Base-by-base conservation (phyloP, 139 green algal genomes). In the Chlorella sp. region DNA sequence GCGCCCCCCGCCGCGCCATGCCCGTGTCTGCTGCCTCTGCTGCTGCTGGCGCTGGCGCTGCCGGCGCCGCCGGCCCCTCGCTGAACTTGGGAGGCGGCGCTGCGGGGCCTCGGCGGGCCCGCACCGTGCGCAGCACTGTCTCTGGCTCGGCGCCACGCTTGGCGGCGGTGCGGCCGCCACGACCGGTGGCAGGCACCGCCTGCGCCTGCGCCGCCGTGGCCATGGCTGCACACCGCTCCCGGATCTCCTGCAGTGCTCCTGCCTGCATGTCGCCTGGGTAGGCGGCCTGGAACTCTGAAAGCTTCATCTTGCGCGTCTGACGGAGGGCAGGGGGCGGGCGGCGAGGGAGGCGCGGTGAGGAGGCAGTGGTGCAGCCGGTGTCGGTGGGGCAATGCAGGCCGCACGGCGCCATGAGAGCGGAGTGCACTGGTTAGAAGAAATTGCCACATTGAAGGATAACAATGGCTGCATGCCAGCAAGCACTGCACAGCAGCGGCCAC, bases 201-300 rank as follows among this genome's bases (percentile, higher is more conserved):
- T 61, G 37, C 14, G 79, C 73, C 30, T 76, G 48, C 19, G 60
- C 66, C 1, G 81, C 91, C 4, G 86, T 73, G 12, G 88, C 83
- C 82, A 91, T 84, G 7, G 87, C 88, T 2, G 87, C 91, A 75
- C 66, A 91, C 60, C 83, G 76, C 42, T 90, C 48, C 69, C 83
- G 60, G 40, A 93, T 91, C 83, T 93, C 81, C 73, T 89, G 37
- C 60, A 93, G 60, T 3, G 87, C 91, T 32, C 87, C 88, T 26
- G 71, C 91, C 75, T 93, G 85, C 42, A 93, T 83, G 68, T 91
- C 91, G 18, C 91, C 82, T 1, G 88, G 87, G 78, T 88, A 93
- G 28, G 69, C 84, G 88, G 75, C 34, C 40, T 76, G 81, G 40
- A 93, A 91, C 16, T 93, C 69, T 9, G 81, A 66, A 82, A 93